A percentile compares a stretch with the other conserved stretches of the same genome.
phyloP scores from a whole-genome alignment of 371 early-diverging fungal genomes.

The Sporodiniella umbellata region DNA sequence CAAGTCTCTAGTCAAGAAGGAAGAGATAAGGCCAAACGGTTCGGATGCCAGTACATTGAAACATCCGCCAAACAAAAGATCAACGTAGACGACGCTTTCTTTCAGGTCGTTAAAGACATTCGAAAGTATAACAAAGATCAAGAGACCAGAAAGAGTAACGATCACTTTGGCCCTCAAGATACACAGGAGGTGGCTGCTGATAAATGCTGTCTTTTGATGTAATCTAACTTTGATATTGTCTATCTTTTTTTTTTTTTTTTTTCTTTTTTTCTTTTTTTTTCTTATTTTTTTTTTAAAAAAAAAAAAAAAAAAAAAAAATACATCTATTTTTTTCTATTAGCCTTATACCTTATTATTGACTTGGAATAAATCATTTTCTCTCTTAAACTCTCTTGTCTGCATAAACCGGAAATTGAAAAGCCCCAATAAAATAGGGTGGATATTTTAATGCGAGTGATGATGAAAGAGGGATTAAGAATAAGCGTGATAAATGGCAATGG shows the following conservation, averaged over 20 bases:
- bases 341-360: too few relatives aligned
- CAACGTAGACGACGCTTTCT: conserved; percentile 93
- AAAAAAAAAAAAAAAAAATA: conserved; percentile 1
- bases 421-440: too few relatives aligned
- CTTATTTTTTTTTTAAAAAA: too few relatives aligned
- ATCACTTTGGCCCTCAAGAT: conserved; percentile 14
- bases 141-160: conserved; percentile 6
- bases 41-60: conserved; percentile 60
- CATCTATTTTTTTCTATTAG: too few relatives aligned
- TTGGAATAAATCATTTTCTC: too few relatives aligned
- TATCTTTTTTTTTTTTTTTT: neutral
- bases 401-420: too few relatives aligned
- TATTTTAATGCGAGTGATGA: too few relatives aligned
- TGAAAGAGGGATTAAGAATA: conserved; percentile 31
- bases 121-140: conserved; percentile 33
- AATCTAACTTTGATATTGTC: conserved; percentile 1
- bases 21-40: conserved; percentile 21
- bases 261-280: neutral
- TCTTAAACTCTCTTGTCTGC: too few relatives aligned
- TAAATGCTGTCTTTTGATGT: conserved; percentile 36
- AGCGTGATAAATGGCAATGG: conserved; percentile 35
- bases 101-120: conserved; percentile 79
- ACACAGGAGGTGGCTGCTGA: conserved; percentile 27
- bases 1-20: conserved; percentile 41
- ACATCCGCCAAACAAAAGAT: conserved; percentile 86